Percentiles rank a stretch among this genome's conserved stretches.
These are phyloP conservation scores for Lepiota brunneoincarnata DNA, from an alignment of 768 basidiomycete species.

Conservation along the genomic window DNA sequence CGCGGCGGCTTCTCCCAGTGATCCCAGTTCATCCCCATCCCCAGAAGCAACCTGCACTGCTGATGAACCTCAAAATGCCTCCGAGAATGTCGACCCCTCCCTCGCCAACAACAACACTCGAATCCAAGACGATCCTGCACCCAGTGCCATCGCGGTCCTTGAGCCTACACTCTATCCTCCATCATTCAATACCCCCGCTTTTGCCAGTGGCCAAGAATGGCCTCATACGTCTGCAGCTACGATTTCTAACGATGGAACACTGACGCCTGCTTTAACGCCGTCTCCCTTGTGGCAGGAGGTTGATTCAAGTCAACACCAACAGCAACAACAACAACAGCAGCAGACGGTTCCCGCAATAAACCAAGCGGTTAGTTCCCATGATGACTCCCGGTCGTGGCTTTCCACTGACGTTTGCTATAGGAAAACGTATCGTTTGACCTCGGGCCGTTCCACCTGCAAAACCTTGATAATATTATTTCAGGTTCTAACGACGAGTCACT, in stretches of 20 bases:
- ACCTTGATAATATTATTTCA: conserved; percentile 10
- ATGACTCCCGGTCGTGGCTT: not conserved
- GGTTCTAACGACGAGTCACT: conserved; percentile 21
- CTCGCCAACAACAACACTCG: conserved; percentile 4
- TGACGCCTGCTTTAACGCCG: conserved; percentile 9
- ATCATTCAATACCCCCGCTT: conserved; percentile 6
- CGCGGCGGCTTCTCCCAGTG: conserved; percentile 43
- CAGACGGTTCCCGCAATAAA: not conserved
- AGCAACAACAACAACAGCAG: not conserved
- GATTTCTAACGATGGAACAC: not conserved
- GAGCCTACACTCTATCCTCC: not conserved
- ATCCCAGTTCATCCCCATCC: conserved; percentile 7
- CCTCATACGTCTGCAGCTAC: not conserved
- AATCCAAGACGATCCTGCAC: not conserved
- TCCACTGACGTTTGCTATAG: conserved; percentile 10
- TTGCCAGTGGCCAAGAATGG: conserved; percentile 11
- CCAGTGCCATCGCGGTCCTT: not conserved
- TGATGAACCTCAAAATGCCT: not conserved
- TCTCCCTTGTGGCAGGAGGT: conserved; percentile 2
- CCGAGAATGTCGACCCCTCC: conserved; percentile 4
- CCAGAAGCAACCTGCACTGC: not conserved
- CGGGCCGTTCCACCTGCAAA: conserved; percentile 11
- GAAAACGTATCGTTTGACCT: conserved; percentile 21
- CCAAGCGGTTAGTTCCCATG: conserved; percentile 1
- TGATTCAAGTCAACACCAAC: not conserved